Evolutionary conservation across 2,329 filamentous ascomycete species (phyloP).

Genomic region (Colletotrichum brevisporum): DNA sequence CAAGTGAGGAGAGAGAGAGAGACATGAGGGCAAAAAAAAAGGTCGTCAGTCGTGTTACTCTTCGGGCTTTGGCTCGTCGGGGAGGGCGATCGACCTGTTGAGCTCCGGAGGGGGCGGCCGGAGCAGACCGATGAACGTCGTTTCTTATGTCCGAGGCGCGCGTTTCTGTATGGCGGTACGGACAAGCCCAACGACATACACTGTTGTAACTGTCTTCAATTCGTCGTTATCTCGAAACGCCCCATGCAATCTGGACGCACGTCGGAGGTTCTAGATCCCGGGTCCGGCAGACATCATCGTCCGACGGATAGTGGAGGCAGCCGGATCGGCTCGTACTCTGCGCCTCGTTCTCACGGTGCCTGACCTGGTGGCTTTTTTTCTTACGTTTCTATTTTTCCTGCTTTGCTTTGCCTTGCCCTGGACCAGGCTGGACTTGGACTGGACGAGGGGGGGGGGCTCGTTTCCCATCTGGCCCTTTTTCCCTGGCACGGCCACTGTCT

Average conservation of each 20-base stretch:
- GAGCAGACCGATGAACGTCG: slow-evolving; percentile 21
- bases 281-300: slow-evolving; percentile 1
- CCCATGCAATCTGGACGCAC: neutral
- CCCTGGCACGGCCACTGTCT: slow-evolving; percentile 4
- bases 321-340: slow-evolving; percentile 34
- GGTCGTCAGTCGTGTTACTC: slow-evolving; percentile 20
- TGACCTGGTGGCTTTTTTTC: slow-evolving; percentile 20
- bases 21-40: slow-evolving; percentile 14
- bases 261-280: slow-evolving; percentile 7
- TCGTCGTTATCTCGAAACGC: slow-evolving; percentile 13
- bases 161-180: neutral
- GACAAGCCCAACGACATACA: slow-evolving; percentile 8
- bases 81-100: neutral
- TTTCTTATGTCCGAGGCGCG: neutral
- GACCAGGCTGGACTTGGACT: neutral
- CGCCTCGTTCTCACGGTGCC: slow-evolving; percentile 25
- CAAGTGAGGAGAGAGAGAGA: slow-evolving; percentile 8
- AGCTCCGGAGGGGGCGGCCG: neutral
- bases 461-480: neutral
- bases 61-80: slow-evolving; percentile 14
- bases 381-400: neutral
- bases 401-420: too few relatives aligned
- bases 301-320: slow-evolving; percentile 22
- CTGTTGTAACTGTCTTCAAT: neutral
- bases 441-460: neutral